Conservation (phyloP, 306 rosid genomes). For the Lotus japonicus region DNA sequence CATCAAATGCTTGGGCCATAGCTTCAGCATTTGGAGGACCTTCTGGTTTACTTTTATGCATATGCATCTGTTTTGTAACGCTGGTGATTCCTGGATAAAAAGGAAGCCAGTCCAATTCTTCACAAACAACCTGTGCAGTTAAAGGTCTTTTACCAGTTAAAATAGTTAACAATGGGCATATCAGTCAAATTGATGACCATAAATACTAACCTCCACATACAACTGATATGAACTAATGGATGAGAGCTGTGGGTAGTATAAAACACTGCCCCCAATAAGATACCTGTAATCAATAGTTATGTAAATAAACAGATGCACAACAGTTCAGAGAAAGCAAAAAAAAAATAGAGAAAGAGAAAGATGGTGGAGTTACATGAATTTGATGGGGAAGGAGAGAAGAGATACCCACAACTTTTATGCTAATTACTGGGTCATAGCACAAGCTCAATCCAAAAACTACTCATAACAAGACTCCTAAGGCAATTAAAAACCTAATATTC, state of each 20-base stretch:
- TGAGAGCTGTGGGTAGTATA: constrained; percentile 93
- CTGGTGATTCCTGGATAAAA: constrained; percentile 70
- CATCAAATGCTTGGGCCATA: constrained; percentile 59
- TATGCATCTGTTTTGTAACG: constrained; percentile 46
- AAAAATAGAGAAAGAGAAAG: not conserved
- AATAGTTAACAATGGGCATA: constrained; percentile 17
- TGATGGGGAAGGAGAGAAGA: not conserved
- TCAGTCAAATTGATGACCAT: constrained; percentile 9
- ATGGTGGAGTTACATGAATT: not conserved
- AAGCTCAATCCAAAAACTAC: not conserved
- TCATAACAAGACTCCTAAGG: constrained; percentile 8
- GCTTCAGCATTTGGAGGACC: constrained; percentile 85
- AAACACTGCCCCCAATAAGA: constrained; percentile 91
- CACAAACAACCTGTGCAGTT: constrained; percentile 82
- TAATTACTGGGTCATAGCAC: constrained; percentile 8
- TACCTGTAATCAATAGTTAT: constrained; percentile 49
- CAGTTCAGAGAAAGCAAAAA: constrained; percentile 15
- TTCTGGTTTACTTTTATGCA: constrained; percentile 59
- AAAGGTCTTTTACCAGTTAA: constrained; percentile 20
- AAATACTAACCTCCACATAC: constrained; percentile 85
- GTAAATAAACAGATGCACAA: constrained; percentile 24
- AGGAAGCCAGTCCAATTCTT: constrained; percentile 98
- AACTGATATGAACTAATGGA: constrained; percentile 94
- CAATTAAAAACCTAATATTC: constrained; percentile 5
- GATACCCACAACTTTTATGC: not conserved